Evolutionary conservation across 2,329 filamentous ascomycete species (phyloP).

Genomic region (Fusarium domesticum): DNA sequence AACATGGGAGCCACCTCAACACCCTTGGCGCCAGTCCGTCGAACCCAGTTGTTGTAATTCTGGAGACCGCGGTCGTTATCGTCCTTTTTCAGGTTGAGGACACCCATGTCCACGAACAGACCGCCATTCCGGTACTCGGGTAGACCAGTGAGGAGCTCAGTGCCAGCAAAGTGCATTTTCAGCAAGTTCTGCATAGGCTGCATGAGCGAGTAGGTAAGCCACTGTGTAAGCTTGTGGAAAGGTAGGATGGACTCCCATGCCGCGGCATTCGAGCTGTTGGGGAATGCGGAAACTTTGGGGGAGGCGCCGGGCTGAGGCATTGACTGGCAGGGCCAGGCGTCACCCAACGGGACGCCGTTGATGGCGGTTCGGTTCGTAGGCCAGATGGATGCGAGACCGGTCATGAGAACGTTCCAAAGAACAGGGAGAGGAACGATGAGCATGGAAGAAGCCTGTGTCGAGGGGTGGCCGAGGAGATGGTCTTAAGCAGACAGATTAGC

Average conservation of each 20-base stretch:
- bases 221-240: constrained; percentile 93
- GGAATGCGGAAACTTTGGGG: constrained; percentile 26
- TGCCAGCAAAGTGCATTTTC: constrained; percentile 75
- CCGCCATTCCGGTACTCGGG: constrained; percentile 93
- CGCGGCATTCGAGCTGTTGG: constrained; percentile 25
- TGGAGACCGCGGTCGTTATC: constrained; percentile 69
- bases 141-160: constrained; percentile 78
- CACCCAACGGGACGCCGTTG: constrained; percentile 81
- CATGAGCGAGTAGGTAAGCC: constrained; percentile 93
- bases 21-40: constrained; percentile 63
- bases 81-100: constrained; percentile 70
- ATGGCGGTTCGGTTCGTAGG: constrained; percentile 81
- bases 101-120: constrained; percentile 78
- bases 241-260: constrained; percentile 77
- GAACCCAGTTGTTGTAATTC: constrained; percentile 61
- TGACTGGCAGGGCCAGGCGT: constrained; percentile 86
- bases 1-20: constrained; percentile 58
- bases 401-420: constrained; percentile 87
- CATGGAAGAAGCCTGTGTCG: constrained; percentile 82
- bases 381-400: constrained; percentile 84
- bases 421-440: constrained; percentile 84
- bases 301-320: constrained; percentile 64
- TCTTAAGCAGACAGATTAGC: constrained; percentile 52
- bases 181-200: constrained; percentile 82
- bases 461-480: constrained; percentile 87